Percentiles rank a stretch among this genome's conserved stretches.
Evolutionary conservation across 805 yeast species (phyloP).

Genomic region (Wickerhamiella parazyma): DNA sequence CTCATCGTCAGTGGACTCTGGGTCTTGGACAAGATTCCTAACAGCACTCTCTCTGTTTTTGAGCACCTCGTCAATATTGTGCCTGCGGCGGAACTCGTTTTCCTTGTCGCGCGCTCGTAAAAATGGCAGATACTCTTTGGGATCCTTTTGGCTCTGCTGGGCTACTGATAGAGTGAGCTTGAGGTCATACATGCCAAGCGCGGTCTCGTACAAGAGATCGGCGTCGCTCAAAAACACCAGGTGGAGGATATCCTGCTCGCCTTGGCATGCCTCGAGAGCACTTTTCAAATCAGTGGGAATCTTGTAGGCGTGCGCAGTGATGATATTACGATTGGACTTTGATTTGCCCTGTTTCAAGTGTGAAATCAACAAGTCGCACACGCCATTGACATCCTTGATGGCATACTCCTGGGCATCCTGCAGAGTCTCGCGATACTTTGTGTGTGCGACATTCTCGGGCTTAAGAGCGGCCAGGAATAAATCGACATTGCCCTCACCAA

Average conservation of each 20-base stretch:
- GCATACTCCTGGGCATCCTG: background rate
- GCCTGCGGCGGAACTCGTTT: slow-evolving; percentile 50
- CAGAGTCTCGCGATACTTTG: slow-evolving; percentile 69
- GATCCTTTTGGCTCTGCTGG: slow-evolving; percentile 95
- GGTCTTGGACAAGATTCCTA: slow-evolving; percentile 35
- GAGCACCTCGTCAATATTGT: slow-evolving; percentile 67
- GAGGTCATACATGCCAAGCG: slow-evolving; percentile 72
- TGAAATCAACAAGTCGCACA: slow-evolving; percentile 52
- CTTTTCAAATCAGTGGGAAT: slow-evolving; percentile 71
- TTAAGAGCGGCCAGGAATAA: slow-evolving; percentile 73
- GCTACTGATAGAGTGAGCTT: slow-evolving; percentile 72
- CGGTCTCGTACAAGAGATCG: slow-evolving; percentile 61
- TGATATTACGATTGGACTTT: slow-evolving; percentile 32
- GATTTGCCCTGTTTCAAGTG: slow-evolving; percentile 20
- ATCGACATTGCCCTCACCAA: slow-evolving; percentile 66
- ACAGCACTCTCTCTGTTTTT: slow-evolving; percentile 58
- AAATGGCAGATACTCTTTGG: slow-evolving; percentile 91
- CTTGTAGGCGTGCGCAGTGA: slow-evolving; percentile 88
- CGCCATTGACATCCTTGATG: slow-evolving; percentile 42
- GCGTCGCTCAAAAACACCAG: slow-evolving; percentile 85
- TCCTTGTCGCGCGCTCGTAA: slow-evolving; percentile 64
- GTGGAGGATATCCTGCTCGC: slow-evolving; percentile 61
- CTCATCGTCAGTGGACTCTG: slow-evolving; percentile 32
- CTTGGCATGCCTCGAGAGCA: slow-evolving; percentile 53
- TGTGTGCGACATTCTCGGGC: slow-evolving; percentile 70